Conservation (phyloP, 495 filamentous ascomycete species). For the Oleoguttula mirabilis region DNA sequence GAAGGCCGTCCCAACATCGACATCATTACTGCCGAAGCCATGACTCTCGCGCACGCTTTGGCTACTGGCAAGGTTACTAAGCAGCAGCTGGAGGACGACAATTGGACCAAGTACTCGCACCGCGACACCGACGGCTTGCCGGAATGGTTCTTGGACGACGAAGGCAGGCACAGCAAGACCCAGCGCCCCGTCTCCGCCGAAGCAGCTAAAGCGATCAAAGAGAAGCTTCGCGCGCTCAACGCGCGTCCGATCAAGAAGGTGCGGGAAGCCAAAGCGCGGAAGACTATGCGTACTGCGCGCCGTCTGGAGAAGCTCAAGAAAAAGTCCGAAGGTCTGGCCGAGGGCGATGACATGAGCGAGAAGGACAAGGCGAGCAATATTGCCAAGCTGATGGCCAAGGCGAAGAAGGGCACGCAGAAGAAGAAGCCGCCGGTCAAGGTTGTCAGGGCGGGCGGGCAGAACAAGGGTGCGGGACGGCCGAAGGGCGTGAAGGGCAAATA, state of each 20-base stretch:
- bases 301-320: constrained; percentile 84
- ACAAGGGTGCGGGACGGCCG: constrained; percentile 72
- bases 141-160: constrained; percentile 97
- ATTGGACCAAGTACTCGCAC: constrained; percentile 85
- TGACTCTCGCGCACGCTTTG: constrained; percentile 91
- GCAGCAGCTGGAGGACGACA: constrained; percentile 71
- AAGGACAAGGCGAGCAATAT: constrained; percentile 87
- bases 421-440: constrained; percentile 72
- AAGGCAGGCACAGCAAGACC: constrained; percentile 66
- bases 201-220: constrained; percentile 84
- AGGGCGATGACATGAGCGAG: constrained; percentile 84
- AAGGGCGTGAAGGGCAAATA: constrained; percentile 91
- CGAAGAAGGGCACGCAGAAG: constrained; percentile 60
- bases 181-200: constrained; percentile 82
- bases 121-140: constrained; percentile 87
- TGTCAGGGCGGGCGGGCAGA: constrained; percentile 75
- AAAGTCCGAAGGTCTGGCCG: constrained; percentile 77
- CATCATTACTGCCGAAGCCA: constrained; percentile 96
- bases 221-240: constrained; percentile 86
- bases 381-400: constrained; percentile 64
- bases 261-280: constrained; percentile 83
- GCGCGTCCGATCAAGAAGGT: constrained; percentile 99
- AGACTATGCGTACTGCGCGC: constrained; percentile 91
- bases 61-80: constrained; percentile 72
- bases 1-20: constrained; percentile 63